Conservation (phyloP, 2,329 filamentous ascomycete genomes). For the Cladosporium colombiae region DNA sequence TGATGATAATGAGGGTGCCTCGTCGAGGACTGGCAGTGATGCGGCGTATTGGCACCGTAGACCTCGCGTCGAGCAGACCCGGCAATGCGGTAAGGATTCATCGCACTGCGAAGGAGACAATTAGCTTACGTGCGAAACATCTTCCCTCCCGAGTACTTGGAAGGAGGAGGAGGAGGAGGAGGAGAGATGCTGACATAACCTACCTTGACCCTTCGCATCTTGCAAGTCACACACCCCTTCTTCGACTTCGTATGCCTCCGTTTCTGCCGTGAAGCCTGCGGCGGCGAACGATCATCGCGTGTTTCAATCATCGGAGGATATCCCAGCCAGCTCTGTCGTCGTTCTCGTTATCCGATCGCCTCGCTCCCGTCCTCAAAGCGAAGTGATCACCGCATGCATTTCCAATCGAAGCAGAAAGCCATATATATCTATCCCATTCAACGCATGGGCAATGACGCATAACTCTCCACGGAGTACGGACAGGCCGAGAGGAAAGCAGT, state of each 20-base stretch:
- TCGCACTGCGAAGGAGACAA: not conserved
- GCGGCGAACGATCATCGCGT: not conserved
- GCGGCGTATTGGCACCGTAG: not conserved
- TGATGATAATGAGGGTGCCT: not conserved
- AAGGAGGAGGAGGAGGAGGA: not conserved
- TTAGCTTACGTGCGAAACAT: not conserved
- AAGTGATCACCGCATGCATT: not conserved
- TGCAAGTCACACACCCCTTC: constrained; percentile 18
- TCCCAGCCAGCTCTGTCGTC: not conserved
- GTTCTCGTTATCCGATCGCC: not conserved
- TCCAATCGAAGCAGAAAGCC: not conserved
- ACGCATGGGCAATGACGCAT: not conserved
- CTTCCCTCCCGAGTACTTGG: not conserved
- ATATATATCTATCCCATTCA: not conserved
- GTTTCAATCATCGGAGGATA: not conserved
- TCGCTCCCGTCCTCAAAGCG: not conserved
- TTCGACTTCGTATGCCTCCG: constrained; percentile 15
- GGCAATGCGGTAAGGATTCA: not conserved
- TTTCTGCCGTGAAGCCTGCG: constrained; percentile 7
- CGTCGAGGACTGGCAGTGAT: not conserved
- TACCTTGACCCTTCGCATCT: constrained; percentile 19
- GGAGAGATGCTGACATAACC: not conserved
- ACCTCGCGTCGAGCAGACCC: not conserved
- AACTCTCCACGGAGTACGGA: not conserved
- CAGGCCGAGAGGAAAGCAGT: not conserved